phyloP scores from a whole-genome alignment of 1,139 yeast species.

The Suhomyces guaymorum region DNA sequence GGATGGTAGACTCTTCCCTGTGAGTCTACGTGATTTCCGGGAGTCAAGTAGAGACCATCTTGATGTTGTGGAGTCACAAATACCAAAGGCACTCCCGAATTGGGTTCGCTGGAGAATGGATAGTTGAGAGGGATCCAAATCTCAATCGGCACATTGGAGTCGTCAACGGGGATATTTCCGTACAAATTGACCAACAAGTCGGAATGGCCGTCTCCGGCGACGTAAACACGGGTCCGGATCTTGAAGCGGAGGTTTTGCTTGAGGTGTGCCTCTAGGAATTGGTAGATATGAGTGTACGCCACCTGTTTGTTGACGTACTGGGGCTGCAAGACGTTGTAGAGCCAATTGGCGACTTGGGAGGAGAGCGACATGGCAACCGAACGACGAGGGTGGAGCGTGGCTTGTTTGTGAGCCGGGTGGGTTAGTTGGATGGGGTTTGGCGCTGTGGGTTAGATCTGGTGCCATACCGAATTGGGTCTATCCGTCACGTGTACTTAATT shows the following conservation, averaged over 20 bases:
- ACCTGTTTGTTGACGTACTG: conserved; percentile 54
- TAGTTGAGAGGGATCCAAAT: conserved; percentile 78
- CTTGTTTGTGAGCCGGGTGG: no score
- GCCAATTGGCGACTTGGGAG: conserved; percentile 43
- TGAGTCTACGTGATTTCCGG: conserved; percentile 70
- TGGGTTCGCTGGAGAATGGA: conserved; percentile 50
- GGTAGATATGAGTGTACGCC: conserved; percentile 63
- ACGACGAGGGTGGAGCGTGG: no score
- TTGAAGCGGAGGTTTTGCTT: conserved; percentile 40
- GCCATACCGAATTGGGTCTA: no score
- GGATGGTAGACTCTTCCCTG: conserved; percentile 79
- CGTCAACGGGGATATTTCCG: conserved; percentile 51
- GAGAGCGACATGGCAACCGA: conserved; percentile 32
- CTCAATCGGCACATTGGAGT: conserved; percentile 57
- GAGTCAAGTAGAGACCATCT: conserved; percentile 44
- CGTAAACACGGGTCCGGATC: conserved; percentile 72
- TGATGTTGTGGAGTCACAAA: conserved; percentile 54
- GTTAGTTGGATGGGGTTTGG: no score
- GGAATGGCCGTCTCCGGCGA: conserved; percentile 57
- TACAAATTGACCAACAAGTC: conserved; percentile 61
- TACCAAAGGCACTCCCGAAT: conserved; percentile 60
- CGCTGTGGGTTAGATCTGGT: no score
- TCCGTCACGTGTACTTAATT: no score
- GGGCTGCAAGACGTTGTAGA: conserved; percentile 45
- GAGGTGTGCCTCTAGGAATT: conserved; percentile 51